Base-by-base conservation (phyloP, 176 grass and related monocot species). In the Dendrocalamus sinicus region DNA sequence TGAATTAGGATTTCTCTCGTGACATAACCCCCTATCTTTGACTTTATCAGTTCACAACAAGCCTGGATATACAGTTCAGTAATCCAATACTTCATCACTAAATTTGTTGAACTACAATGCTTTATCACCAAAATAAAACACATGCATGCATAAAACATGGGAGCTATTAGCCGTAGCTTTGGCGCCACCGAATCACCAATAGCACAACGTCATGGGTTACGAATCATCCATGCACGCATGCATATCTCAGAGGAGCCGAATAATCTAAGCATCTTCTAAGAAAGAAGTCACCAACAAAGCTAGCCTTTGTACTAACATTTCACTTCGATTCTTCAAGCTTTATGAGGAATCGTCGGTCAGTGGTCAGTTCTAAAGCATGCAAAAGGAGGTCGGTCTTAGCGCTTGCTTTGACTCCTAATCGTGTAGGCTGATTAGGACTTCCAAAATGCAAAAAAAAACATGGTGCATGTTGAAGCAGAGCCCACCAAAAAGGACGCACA, bases 361-460 rank as follows among this genome's bases (percentile, higher is more conserved):
- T 23, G 58, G 70, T 67, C 70, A 75, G 53, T 79, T 65, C 50
- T 66, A 17, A 75, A 58, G 71, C 73, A 73, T 40, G 16, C 1
- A 46, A 39, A 57, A 32, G 60, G 43, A 46, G 9, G 20, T 35
- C 14, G 9, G 16, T 73, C 85, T 26, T 19, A 2, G 37, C 67
- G 35, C 2, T 12, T 30, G 11, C 17, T 80, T 67, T 57, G 85
- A 81, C 70, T 30, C 19, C 30, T 26, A 12, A 58, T 58, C 70
- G 35, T 81, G 58, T 11, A 45, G 77, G 77, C 30, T 54, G 85
- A 73, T 1, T 0, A 14, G 85, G 85, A 67, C 69, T 23, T n/a
- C 11, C 70, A 46, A 37, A 57, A 68, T 26, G 62, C 9, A 35
- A 35, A 35, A 32, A 1, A 55, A 75, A 24, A 41, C 47, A 37